These are phyloP conservation scores for Nicotiana paniculata DNA, from an alignment of 257 asterid genomes.

Conservation along the genomic window DNA sequence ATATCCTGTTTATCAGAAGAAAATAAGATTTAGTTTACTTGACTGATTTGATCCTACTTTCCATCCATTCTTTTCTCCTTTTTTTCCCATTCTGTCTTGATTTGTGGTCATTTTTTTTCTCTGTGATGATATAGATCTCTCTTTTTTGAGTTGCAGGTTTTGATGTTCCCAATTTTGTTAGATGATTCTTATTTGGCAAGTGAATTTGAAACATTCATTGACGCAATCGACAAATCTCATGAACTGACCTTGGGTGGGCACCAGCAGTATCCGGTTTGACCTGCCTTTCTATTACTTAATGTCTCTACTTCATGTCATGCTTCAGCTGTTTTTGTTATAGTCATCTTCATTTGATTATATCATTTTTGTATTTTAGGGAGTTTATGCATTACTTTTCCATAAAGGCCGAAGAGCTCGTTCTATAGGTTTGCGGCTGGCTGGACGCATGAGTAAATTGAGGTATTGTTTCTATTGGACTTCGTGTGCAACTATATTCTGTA, in stretches of 20 bases:
- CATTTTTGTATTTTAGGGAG: constrained; percentile 48
- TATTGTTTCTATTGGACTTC: constrained; percentile 15
- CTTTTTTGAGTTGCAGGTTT: constrained; percentile 43
- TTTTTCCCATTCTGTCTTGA: neutral
- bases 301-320: constrained; percentile 15
- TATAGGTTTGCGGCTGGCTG: constrained; percentile 87
- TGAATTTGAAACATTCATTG: constrained; percentile 78
- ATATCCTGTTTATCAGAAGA: neutral
- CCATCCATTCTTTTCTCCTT: neutral
- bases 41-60: neutral
- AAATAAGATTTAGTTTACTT: neutral
- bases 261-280: constrained; percentile 84
- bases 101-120: neutral
- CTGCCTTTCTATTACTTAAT: constrained; percentile 11
- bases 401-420: constrained; percentile 86
- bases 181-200: constrained; percentile 65
- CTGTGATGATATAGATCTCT: neutral
- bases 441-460: constrained; percentile 88
- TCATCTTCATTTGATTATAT: constrained; percentile 4
- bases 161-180: constrained; percentile 80
- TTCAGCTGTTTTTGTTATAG: constrained; percentile 5
- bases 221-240: constrained; percentile 80
- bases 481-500: neutral
- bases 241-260: constrained; percentile 82
- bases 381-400: constrained; percentile 77